phyloP scores from a whole-genome alignment of 495 filamentous ascomycete genomes.

The Podospora bellae-mahoneyi region DNA sequence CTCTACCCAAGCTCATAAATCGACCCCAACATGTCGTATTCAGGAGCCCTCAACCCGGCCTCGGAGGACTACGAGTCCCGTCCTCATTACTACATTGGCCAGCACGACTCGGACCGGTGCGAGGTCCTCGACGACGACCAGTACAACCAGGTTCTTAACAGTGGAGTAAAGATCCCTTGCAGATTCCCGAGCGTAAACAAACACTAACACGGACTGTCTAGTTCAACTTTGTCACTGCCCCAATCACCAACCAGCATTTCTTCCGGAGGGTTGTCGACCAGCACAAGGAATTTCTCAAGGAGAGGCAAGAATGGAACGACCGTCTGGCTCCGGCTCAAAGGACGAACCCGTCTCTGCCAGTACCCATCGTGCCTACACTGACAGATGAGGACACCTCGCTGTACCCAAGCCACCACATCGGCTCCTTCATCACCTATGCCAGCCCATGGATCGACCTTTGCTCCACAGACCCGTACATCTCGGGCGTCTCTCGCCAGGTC shows the following conservation, averaged over 20 bases:
- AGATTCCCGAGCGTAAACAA: background rate
- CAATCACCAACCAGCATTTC: constrained; percentile 82
- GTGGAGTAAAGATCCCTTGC: constrained; percentile 48
- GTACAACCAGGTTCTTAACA: constrained; percentile 64
- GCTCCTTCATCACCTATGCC: constrained; percentile 65
- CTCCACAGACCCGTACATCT: constrained; percentile 75
- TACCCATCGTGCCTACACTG: constrained; percentile 65
- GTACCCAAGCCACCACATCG: constrained; percentile 66
- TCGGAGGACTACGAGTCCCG: constrained; percentile 46
- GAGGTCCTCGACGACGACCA: constrained; percentile 59
- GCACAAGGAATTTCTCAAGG: constrained; percentile 54
- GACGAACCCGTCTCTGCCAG: constrained; percentile 35
- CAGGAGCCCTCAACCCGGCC: constrained; percentile 40
- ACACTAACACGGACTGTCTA: constrained; percentile 32
- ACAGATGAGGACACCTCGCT: constrained; percentile 70
- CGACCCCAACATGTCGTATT: constrained; percentile 23
- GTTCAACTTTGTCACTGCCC: constrained; percentile 91
- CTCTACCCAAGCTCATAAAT: background rate
- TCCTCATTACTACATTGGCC: constrained; percentile 74
- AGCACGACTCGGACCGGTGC: constrained; percentile 69
- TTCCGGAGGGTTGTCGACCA: constrained; percentile 68
- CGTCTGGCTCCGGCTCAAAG: constrained; percentile 21
- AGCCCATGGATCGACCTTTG: constrained; percentile 90
- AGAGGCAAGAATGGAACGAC: constrained; percentile 27
- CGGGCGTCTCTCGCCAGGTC: constrained; percentile 81